Evolutionary conservation across 2,329 filamentous ascomycete species (phyloP).

Genomic region (Metarhizium sp.): DNA sequence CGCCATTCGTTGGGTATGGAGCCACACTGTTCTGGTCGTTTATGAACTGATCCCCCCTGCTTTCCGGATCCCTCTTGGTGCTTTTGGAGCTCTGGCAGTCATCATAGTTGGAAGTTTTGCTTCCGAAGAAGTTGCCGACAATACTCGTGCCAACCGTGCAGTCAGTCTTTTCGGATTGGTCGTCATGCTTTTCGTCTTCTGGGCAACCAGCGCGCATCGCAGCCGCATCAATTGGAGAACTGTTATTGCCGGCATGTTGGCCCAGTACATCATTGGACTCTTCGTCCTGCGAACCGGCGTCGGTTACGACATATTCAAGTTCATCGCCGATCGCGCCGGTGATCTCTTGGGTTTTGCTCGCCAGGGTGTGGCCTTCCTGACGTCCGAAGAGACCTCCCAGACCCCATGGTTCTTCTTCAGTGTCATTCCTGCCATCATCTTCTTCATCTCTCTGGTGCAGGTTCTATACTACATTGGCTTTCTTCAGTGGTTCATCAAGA

Average conservation of each 20-base stretch:
- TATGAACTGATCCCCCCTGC: constrained; percentile 57
- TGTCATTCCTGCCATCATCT: constrained; percentile 87
- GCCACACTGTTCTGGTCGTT: constrained; percentile 48
- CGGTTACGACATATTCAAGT: constrained; percentile 86
- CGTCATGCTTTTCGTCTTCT: constrained; percentile 61
- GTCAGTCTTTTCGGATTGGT: constrained; percentile 71
- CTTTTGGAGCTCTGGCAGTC: constrained; percentile 53
- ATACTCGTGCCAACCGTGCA: constrained; percentile 71
- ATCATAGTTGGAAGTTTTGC: constrained; percentile 73
- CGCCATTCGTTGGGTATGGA: constrained; percentile 61
- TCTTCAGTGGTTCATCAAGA: constrained; percentile 81
- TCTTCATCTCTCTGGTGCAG: constrained; percentile 90
- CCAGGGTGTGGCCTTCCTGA: constrained; percentile 64
- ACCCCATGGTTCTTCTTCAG: constrained; percentile 61
- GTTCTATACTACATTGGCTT: constrained; percentile 73
- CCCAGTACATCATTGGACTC: constrained; percentile 79
- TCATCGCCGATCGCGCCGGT: constrained; percentile 67
- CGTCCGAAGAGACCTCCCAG: constrained; percentile 30
- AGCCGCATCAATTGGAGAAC: constrained; percentile 61
- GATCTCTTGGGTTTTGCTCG: constrained; percentile 67
- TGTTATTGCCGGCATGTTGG: constrained; percentile 80
- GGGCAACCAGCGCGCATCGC: constrained; percentile 61
- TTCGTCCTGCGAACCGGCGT: constrained; percentile 76
- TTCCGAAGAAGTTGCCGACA: constrained; percentile 61
- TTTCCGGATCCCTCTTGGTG: constrained; percentile 54